Evolutionary conservation across 495 filamentous ascomycete species (phyloP), one percentile per base, ranked within the genome.

Genomic region (Neurospora sp.): DNA sequence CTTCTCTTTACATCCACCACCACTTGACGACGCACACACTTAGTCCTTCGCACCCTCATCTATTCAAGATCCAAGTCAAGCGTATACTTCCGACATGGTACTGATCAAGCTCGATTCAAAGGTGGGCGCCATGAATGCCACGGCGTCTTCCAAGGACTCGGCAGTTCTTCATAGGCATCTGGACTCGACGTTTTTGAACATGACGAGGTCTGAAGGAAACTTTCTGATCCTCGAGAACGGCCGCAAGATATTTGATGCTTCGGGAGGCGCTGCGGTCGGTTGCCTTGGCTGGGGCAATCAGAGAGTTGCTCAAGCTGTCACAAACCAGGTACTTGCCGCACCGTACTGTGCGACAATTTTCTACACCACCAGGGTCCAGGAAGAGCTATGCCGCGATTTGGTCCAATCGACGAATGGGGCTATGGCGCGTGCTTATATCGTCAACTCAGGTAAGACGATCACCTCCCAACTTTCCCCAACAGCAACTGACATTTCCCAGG

Each of bases 191-290:
- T 82, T 83, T 40, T 70, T 76, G 9, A 37, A 71, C 20, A 22
- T 81, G 31, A 68, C 72, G 8, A 71, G 74, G 70, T 77, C 78
- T 17, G 69, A 81, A 39, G 82, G 83, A 7, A 84, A 80, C 70
- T 78, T 83, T 70, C 65, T 84, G 16, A 69, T 79, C 40, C 74
- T 92, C 3, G 86, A 86, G 69, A 85, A 91, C 81, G 89, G 89
- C 31, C 87, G 86, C 12, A 86, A 82, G 65, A 86, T 94, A 73
- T 84, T 92, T 20, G 90, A 93, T 75, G 88, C 87, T 0, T 84
- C 83, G 8, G 82, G 86, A 68, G 87, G 87, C 27, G 87, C 87
- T 8, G 86, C 86, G 0, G 87, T 88, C 40, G 82, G 87, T 17
- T 84, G 81, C 71, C 72, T 88, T 31, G 86, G 86, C 41, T 85